These are phyloP conservation scores for Musa balbisiana DNA, from an alignment of 202 grass and related monocot species.

Conservation along the genomic window DNA sequence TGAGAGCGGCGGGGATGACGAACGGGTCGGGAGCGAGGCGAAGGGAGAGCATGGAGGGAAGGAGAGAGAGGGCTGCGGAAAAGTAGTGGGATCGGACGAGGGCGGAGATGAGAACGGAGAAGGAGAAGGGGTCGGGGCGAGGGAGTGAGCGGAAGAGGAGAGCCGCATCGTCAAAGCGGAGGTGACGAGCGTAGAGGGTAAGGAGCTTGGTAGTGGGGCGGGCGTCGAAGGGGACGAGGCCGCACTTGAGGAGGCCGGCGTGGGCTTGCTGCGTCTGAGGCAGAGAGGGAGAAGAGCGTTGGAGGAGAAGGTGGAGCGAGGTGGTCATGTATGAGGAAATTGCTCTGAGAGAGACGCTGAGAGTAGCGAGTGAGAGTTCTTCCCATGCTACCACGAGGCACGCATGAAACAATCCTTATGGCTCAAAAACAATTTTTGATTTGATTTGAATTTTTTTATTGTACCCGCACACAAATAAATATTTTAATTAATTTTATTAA, in stretches of 20 bases:
- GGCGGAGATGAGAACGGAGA: conserved; percentile 17
- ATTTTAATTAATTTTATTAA: too few species aligned
- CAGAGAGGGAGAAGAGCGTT: not conserved
- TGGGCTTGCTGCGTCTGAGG: conserved; percentile 4
- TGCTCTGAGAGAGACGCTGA: not conserved
- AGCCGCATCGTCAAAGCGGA: not conserved
- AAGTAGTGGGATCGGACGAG: not conserved
- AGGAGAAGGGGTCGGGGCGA: conserved; percentile 11
- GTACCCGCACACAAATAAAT: too few species aligned
- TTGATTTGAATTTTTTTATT: too few species aligned
- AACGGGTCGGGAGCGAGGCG: conserved; percentile 41
- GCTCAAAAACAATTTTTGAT: too few species aligned
- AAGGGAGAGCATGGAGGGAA: conserved; percentile 45
- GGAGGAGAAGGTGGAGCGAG: not conserved
- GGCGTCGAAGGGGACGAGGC: conserved; percentile 2
- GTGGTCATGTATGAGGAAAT: conserved; percentile 1
- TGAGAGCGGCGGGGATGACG: conserved; percentile 50
- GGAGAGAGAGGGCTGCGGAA: conserved; percentile 7
- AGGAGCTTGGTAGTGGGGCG: conserved; percentile 7
- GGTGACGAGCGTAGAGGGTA: not conserved
- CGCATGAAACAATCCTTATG: too few species aligned
- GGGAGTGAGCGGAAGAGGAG: not conserved
- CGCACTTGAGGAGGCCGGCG: conserved; percentile 17
- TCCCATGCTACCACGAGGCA: too few species aligned
- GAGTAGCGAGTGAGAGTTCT: too few species aligned